These are phyloP conservation scores for Penicillium psychrofluorescens DNA, from an alignment of 495 filamentous ascomycete genomes.

Conservation along the genomic window DNA sequence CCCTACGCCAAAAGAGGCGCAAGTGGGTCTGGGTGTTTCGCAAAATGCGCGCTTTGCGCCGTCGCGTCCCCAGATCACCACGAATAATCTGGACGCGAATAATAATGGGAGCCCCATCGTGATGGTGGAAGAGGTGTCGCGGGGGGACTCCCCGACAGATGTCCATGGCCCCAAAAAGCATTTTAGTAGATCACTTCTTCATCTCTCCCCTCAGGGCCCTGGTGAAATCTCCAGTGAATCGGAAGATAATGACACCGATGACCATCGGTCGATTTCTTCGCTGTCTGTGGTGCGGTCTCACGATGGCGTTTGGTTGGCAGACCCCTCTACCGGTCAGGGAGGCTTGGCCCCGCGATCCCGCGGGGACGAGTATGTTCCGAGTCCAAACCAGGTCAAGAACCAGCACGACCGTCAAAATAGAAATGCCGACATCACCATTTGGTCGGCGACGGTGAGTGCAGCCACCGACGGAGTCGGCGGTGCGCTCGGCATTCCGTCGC, in stretches of 20 bases:
- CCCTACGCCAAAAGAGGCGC: neutral
- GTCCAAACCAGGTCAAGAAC: conserved; percentile 38
- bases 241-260: conserved; percentile 22
- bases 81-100: conserved; percentile 11
- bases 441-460: conserved; percentile 35
- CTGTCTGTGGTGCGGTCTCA: conserved; percentile 16
- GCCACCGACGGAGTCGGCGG: conserved; percentile 35
- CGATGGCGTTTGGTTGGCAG: conserved; percentile 28
- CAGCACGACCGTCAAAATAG: conserved; percentile 33
- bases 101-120: conserved; percentile 36
- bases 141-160: conserved; percentile 43
- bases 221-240: conserved; percentile 18
- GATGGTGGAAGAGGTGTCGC: conserved; percentile 35
- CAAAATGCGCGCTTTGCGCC: conserved; percentile 5
- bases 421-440: conserved; percentile 37
- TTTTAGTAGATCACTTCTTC: conserved; percentile 28
- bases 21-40: neutral
- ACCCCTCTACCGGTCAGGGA: conserved; percentile 20
- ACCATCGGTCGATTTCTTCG: conserved; percentile 6
- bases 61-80: conserved; percentile 11
- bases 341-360: conserved; percentile 37
- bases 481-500: conserved; percentile 14
- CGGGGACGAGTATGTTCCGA: conserved; percentile 30
- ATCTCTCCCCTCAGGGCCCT: conserved; percentile 29
- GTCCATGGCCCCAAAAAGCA: conserved; percentile 13